Evolutionary conservation across 2,329 filamentous ascomycete species (phyloP).

Genomic region (Botrytis elliptica): DNA sequence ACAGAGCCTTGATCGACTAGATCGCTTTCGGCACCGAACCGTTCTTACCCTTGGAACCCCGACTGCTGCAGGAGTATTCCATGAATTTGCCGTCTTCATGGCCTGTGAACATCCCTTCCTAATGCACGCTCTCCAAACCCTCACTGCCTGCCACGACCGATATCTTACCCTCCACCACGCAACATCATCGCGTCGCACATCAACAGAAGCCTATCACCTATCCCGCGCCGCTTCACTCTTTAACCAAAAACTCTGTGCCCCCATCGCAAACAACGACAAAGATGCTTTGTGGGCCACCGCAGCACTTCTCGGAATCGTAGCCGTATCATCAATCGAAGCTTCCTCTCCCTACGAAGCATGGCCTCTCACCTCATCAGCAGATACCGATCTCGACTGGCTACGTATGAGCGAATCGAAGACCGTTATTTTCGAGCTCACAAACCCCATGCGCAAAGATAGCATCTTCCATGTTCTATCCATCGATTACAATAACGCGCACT

Average conservation of each 20-base stretch:
- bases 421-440: slow-evolving; percentile 47
- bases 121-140: slow-evolving; percentile 53
- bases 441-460: slow-evolving; percentile 13
- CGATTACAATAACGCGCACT: background rate
- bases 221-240: slow-evolving; percentile 50
- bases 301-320: slow-evolving; percentile 47
- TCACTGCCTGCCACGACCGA: slow-evolving; percentile 55
- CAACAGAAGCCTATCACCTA: slow-evolving; percentile 48
- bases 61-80: slow-evolving; percentile 39
- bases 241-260: slow-evolving; percentile 45
- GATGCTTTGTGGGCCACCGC: slow-evolving; percentile 51
- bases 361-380: slow-evolving; percentile 50
- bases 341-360: slow-evolving; percentile 49
- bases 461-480: background rate
- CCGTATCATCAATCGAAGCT: slow-evolving; percentile 48
- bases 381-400: slow-evolving; percentile 57
- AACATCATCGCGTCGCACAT: slow-evolving; percentile 29
- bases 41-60: slow-evolving; percentile 43
- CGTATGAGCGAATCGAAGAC: slow-evolving; percentile 56
- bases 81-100: slow-evolving; percentile 38
- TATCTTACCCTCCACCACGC: slow-evolving; percentile 38
- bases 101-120: slow-evolving; percentile 8
- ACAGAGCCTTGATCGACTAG: slow-evolving; percentile 39
- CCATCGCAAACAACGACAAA: slow-evolving; percentile 42
- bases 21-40: slow-evolving; percentile 46